Conservation (phyloP, 768 basidiomycete species). For the Russula dissimulans region DNA sequence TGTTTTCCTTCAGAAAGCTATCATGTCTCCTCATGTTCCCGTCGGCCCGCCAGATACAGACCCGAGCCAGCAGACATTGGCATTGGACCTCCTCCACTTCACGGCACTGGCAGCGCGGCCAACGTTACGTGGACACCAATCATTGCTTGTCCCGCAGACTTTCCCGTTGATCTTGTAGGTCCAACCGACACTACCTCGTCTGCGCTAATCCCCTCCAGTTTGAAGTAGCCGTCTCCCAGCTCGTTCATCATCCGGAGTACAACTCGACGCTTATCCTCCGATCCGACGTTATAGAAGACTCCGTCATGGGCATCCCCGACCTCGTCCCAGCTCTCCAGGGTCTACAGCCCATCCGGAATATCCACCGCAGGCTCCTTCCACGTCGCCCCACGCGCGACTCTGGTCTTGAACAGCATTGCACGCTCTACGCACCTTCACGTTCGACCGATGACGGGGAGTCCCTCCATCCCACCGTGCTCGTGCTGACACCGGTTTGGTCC, state of each 20-base stretch:
- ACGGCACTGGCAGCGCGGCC: background rate
- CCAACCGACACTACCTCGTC: background rate
- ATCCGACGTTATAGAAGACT: constrained; percentile 54
- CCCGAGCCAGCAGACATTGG: background rate
- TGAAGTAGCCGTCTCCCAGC: constrained; percentile 54
- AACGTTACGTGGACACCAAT: constrained; percentile 23
- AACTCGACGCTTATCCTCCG: constrained; percentile 87
- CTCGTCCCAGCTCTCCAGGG: constrained; percentile 33
- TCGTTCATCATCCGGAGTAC: constrained; percentile 85
- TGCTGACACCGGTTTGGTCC: constrained; percentile 50
- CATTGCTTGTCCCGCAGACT: constrained; percentile 26
- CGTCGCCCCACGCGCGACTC: constrained; percentile 70
- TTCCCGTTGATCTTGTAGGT: constrained; percentile 27
- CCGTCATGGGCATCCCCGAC: constrained; percentile 22
- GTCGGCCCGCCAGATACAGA: too few relatives aligned
- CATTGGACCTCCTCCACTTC: background rate
- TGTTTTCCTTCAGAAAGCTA: too few relatives aligned
- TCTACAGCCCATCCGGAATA: constrained; percentile 36
- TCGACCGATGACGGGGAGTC: constrained; percentile 9
- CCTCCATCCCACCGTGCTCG: constrained; percentile 30
- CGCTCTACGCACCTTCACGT: constrained; percentile 42
- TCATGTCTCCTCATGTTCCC: too few relatives aligned
- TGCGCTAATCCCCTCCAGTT: constrained; percentile 45
- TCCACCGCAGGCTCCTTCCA: constrained; percentile 66
- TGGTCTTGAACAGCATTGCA: constrained; percentile 67